Evolutionary conservation across 768 basidiomycete species (phyloP).

Genomic region (Russula earlei): DNA sequence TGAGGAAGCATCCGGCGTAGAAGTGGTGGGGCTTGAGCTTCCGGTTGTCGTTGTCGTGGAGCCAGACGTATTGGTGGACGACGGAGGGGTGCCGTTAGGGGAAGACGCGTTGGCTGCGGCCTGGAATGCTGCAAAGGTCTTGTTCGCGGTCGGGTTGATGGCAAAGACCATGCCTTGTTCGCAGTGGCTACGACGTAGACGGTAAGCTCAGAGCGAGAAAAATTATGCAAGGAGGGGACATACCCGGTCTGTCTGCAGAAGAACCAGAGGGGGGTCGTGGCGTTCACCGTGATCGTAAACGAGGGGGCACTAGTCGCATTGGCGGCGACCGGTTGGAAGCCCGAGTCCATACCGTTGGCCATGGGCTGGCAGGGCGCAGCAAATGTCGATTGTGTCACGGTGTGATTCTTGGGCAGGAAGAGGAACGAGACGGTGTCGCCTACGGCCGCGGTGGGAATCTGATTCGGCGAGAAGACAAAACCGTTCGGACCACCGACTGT

Average conservation of each 20-base stretch:
- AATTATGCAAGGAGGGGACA: constrained; percentile 11
- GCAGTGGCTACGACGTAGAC: constrained; percentile 22
- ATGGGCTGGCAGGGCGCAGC: constrained; percentile 26
- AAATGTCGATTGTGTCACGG: constrained; percentile 31
- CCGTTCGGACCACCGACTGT: constrained; percentile 8
- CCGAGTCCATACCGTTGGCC: constrained; percentile 23
- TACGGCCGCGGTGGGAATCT: constrained; percentile 16
- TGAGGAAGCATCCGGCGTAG: neutral
- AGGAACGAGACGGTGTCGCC: constrained; percentile 22
- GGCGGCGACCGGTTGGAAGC: constrained; percentile 24
- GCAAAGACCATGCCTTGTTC: constrained; percentile 26
- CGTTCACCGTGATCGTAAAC: constrained; percentile 19
- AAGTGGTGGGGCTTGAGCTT: neutral
- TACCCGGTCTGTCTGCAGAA: constrained; percentile 25
- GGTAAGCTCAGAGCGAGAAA: neutral
- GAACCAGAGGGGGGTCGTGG: constrained; percentile 26
- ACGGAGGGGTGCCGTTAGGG: neutral
- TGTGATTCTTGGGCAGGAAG: constrained; percentile 21
- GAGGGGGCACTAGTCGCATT: constrained; percentile 5
- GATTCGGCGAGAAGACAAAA: constrained; percentile 14
- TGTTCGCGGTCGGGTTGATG: constrained; percentile 24
- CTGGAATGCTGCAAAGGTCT: constrained; percentile 24
- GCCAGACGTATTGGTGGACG: neutral
- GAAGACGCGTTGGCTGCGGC: constrained; percentile 11
- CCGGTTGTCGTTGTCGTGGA: neutral